Percentiles rank a stretch among this genome's conserved stretches.
phyloP scores from a whole-genome alignment of 805 yeast species.

The Teunomyces lycoperdinae region DNA sequence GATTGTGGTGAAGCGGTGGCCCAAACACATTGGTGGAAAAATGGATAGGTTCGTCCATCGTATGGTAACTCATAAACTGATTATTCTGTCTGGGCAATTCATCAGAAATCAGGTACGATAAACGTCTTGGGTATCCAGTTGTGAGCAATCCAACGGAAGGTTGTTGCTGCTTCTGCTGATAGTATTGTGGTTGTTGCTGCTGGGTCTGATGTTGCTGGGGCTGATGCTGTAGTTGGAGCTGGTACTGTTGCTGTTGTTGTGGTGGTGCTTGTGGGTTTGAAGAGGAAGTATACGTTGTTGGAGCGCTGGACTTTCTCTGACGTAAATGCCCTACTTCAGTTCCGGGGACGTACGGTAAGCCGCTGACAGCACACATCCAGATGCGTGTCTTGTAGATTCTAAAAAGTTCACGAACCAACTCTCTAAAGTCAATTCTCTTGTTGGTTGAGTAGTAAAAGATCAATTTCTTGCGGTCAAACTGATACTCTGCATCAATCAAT shows the following conservation, averaged over 20 bases:
- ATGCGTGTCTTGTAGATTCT: conserved; percentile 75
- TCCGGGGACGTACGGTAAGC: conserved; percentile 26
- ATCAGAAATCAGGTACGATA: not conserved
- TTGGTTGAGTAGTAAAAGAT: conserved; percentile 56
- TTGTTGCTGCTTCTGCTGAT: not conserved
- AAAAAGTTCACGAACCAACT: conserved; percentile 68
- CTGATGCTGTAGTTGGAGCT: not conserved
- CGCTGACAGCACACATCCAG: conserved; percentile 75
- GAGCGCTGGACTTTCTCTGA: not conserved
- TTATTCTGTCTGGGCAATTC: not conserved
- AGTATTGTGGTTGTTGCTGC: not conserved
- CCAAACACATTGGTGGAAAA: conserved; percentile 6
- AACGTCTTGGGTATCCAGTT: not conserved
- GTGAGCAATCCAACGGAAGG: not conserved
- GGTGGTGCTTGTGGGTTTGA: not conserved
- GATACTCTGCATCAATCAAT: conserved; percentile 74
- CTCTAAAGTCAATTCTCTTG: conserved; percentile 71
- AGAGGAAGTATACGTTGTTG: not conserved
- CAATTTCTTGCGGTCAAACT: conserved; percentile 74
- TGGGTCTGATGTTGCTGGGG: not conserved
- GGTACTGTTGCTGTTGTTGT: not conserved
- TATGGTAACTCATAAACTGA: not conserved
- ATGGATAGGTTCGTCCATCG: conserved; percentile 3
- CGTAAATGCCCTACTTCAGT: not conserved
- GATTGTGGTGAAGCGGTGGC: conserved; percentile 3